Base-by-base conservation (phyloP, 2,329 filamentous ascomycete species). In the Nemania sp. region DNA sequence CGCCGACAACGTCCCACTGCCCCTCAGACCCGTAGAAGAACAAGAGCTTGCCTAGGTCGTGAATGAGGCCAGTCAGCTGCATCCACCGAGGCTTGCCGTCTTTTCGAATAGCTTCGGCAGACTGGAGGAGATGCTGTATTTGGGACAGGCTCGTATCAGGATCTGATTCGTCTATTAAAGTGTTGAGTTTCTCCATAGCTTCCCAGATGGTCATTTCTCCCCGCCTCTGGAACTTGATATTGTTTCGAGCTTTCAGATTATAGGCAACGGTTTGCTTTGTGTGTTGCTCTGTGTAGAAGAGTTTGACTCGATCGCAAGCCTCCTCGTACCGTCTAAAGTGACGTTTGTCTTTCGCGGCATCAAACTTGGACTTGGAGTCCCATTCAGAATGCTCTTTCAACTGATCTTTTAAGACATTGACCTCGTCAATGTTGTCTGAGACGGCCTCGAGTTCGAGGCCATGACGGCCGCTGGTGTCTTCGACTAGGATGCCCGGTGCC, bases 1-100 rank as follows among this genome's bases (percentile, higher is more conserved):
- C 89, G 52, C 91, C 91, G 22, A 96, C 91, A 3, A 96, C 91
- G 67, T 95, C 91, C 91, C 91, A 96, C 75, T 96, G 91, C 46
- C 91, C 91, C 66, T 87, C 77, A n/a, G 89, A 90, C 57, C 84
- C 89, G 75, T 89, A 89, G 75, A 91, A 89, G 77, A 86, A 89
- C 60, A 91, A 81, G 9, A 92, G 80, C 74, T 91, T 92, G 70
- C 89, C 89, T 1, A 91, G 78, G 68, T 91, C 89, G 72, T 92
- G 89, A 70, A 91, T 86, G 20, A 92, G 78, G 6, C 88, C 88
- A 0, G 84, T 87, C 23, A 91, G 73, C 74, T 91, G 87, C 86
- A 91, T 90, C 88, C 88, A 91, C 61, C 87, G 80, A 7, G 88
- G 88, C 77, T 90, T 89, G 68, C 88, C 87, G 70, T 96, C 91